These are phyloP conservation scores for Trametes cinnabarina DNA, from an alignment of 768 basidiomycete species.

Conservation along the genomic window DNA sequence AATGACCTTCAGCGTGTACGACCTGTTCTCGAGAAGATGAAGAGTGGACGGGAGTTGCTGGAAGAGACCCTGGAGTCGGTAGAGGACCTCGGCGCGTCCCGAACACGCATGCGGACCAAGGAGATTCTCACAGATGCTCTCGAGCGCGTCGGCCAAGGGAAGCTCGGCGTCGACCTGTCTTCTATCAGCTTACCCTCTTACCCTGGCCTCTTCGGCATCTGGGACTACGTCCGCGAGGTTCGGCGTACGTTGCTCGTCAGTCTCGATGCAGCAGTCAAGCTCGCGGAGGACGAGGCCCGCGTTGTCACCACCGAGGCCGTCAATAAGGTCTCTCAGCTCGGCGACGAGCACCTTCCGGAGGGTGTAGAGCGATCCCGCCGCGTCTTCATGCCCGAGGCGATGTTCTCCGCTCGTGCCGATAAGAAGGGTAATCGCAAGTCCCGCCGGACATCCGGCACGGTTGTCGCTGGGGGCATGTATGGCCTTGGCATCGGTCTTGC, in stretches of 20 bases:
- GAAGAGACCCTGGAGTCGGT: slow-evolving; percentile 76
- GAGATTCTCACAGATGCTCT: slow-evolving; percentile 64
- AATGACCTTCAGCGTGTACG: slow-evolving; percentile 64
- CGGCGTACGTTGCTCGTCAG: slow-evolving; percentile 73
- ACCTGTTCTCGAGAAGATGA: slow-evolving; percentile 89
- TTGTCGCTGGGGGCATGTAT: slow-evolving; percentile 74
- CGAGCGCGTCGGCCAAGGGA: slow-evolving; percentile 73
- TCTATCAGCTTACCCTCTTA: slow-evolving; percentile 66
- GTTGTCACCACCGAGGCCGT: slow-evolving; percentile 63
- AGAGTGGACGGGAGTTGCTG: slow-evolving; percentile 63
- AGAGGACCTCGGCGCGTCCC: slow-evolving; percentile 72
- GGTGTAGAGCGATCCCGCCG: slow-evolving; percentile 79
- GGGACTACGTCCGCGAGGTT: slow-evolving; percentile 85
- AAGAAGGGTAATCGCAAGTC: slow-evolving; percentile 36
- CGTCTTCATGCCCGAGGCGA: slow-evolving; percentile 95
- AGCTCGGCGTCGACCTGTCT: slow-evolving; percentile 54
- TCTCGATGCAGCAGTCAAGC: slow-evolving; percentile 73
- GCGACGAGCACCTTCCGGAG: slow-evolving; percentile 72
- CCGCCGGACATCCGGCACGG: slow-evolving; percentile 40
- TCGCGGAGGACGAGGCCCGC: slow-evolving; percentile 84
- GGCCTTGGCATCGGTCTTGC: slow-evolving; percentile 85
- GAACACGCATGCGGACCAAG: slow-evolving; percentile 53
- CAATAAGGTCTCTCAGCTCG: slow-evolving; percentile 61
- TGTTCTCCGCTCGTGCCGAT: slow-evolving; percentile 69
- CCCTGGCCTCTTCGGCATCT: slow-evolving; percentile 77